Evolutionary conservation across 164 flowering plant species (phyloP).

Genomic region (Vitis vinifera): DNA sequence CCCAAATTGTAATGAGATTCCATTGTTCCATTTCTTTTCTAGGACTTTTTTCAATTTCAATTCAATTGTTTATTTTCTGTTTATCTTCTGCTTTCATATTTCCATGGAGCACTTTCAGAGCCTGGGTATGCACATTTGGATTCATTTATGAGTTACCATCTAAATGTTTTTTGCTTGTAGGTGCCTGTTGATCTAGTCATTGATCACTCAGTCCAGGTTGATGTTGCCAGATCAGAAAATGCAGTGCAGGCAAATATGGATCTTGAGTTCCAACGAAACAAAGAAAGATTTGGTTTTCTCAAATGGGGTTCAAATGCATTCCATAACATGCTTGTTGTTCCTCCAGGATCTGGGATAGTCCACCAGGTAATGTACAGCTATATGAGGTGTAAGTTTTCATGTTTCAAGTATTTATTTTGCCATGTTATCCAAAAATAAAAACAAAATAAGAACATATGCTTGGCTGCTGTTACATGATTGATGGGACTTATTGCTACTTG

Average conservation of each 20-base stretch:
- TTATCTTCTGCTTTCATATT: too few relatives aligned
- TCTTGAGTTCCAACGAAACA: conserved; percentile 72
- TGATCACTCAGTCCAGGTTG: conserved; percentile 90
- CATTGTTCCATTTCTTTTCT: too few relatives aligned
- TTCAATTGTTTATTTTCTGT: too few relatives aligned
- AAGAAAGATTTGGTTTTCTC: conserved; percentile 81
- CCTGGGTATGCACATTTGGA: neutral
- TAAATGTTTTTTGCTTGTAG: conserved; percentile 31
- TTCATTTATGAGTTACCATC: neutral
- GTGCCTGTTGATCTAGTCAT: conserved; percentile 93
- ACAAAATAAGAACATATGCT: too few relatives aligned
- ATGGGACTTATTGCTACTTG: too few relatives aligned
- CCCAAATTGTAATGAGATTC: too few relatives aligned
- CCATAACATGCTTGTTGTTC: conserved; percentile 84
- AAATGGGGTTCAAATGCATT: conserved; percentile 91
- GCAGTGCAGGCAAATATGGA: conserved; percentile 85
- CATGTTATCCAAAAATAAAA: too few relatives aligned
- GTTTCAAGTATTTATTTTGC: too few relatives aligned
- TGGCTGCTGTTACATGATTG: too few relatives aligned
- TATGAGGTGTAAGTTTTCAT: neutral
- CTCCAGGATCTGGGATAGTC: conserved; percentile 92
- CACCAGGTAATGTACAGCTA: conserved; percentile 59
- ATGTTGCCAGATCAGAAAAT: conserved; percentile 76
- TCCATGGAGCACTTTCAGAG: too few relatives aligned
- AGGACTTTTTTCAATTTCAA: too few relatives aligned